These are phyloP conservation scores for Parsonsia alboflavescens DNA, from an alignment of 257 asterid species.

Conservation along the genomic window DNA sequence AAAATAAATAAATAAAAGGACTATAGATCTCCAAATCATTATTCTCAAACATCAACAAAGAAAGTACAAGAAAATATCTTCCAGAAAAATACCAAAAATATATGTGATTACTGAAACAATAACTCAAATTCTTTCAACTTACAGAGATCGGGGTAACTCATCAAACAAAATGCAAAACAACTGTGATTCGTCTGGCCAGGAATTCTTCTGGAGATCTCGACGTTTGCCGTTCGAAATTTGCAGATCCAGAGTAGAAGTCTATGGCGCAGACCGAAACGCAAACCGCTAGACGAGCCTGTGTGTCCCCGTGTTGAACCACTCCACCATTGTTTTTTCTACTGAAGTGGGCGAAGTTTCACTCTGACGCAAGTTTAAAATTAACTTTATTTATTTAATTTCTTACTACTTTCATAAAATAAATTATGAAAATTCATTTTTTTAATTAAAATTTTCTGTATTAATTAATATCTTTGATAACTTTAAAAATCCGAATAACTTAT, in stretches of 20 bases:
- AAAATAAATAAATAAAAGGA: not conserved
- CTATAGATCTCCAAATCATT: constrained; percentile 2
- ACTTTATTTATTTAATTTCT: not conserved
- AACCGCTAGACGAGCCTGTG: constrained; percentile 1
- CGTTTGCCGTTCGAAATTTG: not conserved
- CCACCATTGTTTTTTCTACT: constrained; percentile 4
- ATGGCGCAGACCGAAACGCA: not conserved
- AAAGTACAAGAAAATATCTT: not conserved
- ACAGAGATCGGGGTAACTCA: constrained; percentile 11
- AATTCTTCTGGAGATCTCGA: constrained; percentile 4
- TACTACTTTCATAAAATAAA: not conserved
- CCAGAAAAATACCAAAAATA: not conserved
- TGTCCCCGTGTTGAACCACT: constrained; percentile 9
- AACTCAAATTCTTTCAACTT: constrained; percentile 7
- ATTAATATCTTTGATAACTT: too few relatives aligned
- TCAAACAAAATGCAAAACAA: not conserved
- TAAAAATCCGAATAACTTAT: too few relatives aligned
- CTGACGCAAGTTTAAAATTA: constrained; percentile 17
- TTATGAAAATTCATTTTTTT: too few relatives aligned
- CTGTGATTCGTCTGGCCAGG: not conserved
- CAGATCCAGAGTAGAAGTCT: constrained; percentile 12
- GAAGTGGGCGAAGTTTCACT: constrained; percentile 12
- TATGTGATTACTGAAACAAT: not conserved
- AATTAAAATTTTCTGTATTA: too few relatives aligned
- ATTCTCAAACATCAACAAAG: constrained; percentile 4